These are phyloP conservation scores for Arabis hirsuta DNA, from an alignment of 345 rosid genomes.

Conservation along the genomic window DNA sequence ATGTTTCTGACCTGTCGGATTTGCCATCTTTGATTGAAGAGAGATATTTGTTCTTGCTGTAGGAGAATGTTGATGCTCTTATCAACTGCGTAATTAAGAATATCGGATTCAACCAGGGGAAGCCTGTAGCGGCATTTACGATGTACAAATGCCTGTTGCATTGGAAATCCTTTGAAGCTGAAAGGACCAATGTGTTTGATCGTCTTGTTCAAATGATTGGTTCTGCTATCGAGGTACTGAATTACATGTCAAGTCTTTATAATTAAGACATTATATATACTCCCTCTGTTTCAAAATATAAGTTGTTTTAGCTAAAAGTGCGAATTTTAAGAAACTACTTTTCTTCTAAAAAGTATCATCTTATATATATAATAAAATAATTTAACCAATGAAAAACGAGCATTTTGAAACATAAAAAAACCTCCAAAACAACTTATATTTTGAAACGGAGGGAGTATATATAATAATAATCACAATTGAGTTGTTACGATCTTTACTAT, in stretches of 20 bases:
- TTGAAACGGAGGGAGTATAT: too few species aligned
- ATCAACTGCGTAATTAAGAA: constrained; percentile 76
- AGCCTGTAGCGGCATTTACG: constrained; percentile 92
- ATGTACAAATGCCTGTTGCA: constrained; percentile 92
- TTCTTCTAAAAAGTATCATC: too few species aligned
- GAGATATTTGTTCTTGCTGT: constrained; percentile 41
- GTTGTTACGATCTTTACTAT: constrained; percentile 26
- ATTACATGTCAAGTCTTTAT: constrained; percentile 18
- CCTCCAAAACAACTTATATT: too few species aligned
- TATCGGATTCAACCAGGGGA: constrained; percentile 85
- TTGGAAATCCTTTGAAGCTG: constrained; percentile 99
- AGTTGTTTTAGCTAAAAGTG: too few species aligned
- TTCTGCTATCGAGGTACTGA: constrained; percentile 84
- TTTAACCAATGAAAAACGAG: too few species aligned
- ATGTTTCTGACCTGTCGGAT: constrained; percentile 20
- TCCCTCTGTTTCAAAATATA: too few species aligned
- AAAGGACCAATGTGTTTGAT: constrained; percentile 91
- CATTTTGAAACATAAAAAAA: too few species aligned
- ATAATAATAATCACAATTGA: constrained; percentile 23
- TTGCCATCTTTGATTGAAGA: constrained; percentile 29
- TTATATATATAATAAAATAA: too few species aligned
- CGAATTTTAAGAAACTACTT: too few species aligned
- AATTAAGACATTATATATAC: constrained; percentile 11
- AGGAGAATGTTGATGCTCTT: constrained; percentile 90
- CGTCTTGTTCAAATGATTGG: constrained; percentile 98